phyloP scores from a whole-genome alignment of 1,284 basidiomycete species.

The Apiotrichum mycotoxinovorans region DNA sequence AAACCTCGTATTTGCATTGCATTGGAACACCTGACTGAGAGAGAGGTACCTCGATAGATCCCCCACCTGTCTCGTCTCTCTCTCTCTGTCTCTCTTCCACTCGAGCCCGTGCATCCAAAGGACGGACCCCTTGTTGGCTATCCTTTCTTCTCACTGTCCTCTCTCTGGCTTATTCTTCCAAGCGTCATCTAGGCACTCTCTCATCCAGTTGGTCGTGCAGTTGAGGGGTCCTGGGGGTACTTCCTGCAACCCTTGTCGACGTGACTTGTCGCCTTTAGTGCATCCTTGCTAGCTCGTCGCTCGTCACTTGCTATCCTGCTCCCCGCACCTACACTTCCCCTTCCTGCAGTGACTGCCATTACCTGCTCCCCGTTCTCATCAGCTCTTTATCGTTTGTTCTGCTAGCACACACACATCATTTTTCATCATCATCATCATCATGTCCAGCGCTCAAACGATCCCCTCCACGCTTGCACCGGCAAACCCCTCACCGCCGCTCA shows the following conservation, averaged over 20 bases:
- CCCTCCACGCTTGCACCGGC: slow-evolving; percentile 20
- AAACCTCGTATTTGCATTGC: too few relatives aligned
- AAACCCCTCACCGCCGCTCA: slow-evolving; percentile 12
- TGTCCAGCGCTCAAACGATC: slow-evolving; percentile 35
- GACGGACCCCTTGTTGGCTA: too few relatives aligned
- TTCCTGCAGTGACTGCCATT: slow-evolving; percentile 1
- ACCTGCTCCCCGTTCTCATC: not conserved
- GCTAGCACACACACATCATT: not conserved
- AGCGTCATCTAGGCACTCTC: too few relatives aligned
- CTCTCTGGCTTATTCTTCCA: too few relatives aligned
- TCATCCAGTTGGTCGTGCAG: too few relatives aligned
- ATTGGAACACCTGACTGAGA: too few relatives aligned
- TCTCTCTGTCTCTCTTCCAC: not conserved
- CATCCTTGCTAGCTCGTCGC: not conserved
- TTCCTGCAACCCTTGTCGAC: too few relatives aligned
- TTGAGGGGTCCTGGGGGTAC: too few relatives aligned
- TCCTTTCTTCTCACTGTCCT: too few relatives aligned
- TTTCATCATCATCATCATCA: slow-evolving; percentile 14
- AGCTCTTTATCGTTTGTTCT: not conserved
- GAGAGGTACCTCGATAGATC: too few relatives aligned
- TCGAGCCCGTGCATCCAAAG: not conserved
- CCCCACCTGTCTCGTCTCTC: not conserved
- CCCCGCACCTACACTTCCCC: not conserved
- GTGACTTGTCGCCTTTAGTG: not conserved
- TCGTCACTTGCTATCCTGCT: not conserved